Base-by-base conservation (phyloP, 2,329 filamentous ascomycete species). In the Bipolaris bicolor region DNA sequence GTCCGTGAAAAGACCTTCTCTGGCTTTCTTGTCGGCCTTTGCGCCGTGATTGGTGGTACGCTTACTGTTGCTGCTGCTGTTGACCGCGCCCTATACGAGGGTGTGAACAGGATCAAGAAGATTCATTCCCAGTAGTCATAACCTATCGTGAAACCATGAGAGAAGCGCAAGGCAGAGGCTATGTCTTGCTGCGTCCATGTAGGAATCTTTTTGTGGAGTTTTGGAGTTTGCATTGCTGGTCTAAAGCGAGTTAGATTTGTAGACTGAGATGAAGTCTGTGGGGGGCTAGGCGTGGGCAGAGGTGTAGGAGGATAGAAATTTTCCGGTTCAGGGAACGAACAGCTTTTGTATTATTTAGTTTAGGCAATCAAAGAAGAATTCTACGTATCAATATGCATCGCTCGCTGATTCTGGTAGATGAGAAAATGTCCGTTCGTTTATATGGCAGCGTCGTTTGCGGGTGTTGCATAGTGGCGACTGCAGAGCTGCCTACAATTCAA, bases 51-150 rank as follows among this genome's bases (percentile, higher is more conserved):
- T 49, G 95, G 95, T 60, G 95, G 95, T 66, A 99, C 95, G 0
- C 79, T 99, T 65, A 99, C 95, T 0, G 95, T 99, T 16, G 95
- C 95, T 10, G 95, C 96, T 5, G 95, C 95, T 4, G 82, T 99
- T 31, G 95, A 99, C 75, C 86, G 96, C 55, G 91, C 90, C 48
- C 78, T 98, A 60, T 99, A 97, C 70, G 95, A 99, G 79, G 95
- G 95, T 40, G 85, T 86, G 2, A 86, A 88, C 56, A 86, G 90
- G 73, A 82, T 98, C 63, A 96, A 90, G 85, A 99, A 99, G 84
- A 77, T 97, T 76, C 91, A 89, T 73, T 81, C 83, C 45, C 82
- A 78, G 65, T 88, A 77, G 53, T 24, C 7, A 26, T n/a, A 24
- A 34, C 24, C 18, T 9, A 22, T 15, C 22, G 7, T 47, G 3